phyloP scores from a whole-genome alignment of 495 filamentous ascomycete species.

The Rhizodiscina lignyota region DNA sequence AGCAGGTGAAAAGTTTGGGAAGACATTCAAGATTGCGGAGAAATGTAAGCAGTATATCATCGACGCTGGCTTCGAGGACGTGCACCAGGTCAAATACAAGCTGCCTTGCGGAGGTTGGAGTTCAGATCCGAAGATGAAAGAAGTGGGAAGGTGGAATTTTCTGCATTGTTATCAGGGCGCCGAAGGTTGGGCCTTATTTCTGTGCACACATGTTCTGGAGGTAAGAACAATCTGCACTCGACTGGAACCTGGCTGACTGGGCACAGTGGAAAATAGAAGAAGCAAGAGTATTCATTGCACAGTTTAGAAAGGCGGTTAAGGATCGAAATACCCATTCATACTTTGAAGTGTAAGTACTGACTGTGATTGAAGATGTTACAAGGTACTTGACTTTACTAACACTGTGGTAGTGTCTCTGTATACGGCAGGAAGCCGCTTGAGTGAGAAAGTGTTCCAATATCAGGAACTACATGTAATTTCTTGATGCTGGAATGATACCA shows the following conservation, averaged over 20 bases:
- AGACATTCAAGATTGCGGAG: constrained; percentile 12
- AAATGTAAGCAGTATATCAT: constrained; percentile 14
- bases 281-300: constrained; percentile 2
- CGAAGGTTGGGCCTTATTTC: constrained; percentile 3
- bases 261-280: constrained; percentile 3
- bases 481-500: too few relatives aligned
- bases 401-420: too few relatives aligned
- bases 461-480: too few relatives aligned
- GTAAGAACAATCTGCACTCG: neutral
- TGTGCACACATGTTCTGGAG: constrained; percentile 7
- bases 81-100: constrained; percentile 18
- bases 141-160: constrained; percentile 11
- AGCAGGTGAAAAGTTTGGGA: constrained; percentile 13
- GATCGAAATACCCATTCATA: constrained; percentile 5
- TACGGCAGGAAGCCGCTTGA: too few relatives aligned
- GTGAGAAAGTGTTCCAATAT: too few relatives aligned
- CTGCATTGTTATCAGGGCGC: constrained; percentile 4
- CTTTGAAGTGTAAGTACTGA: constrained; percentile 7
- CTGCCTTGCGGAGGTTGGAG: constrained; percentile 13
- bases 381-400: too few relatives aligned
- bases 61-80: constrained; percentile 26
- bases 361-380: too few relatives aligned
- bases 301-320: constrained; percentile 4
- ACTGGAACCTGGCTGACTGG: neutral
- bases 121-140: constrained; percentile 8